Conservation (phyloP, 805 yeast species). For the Starmerella vaccinii region DNA sequence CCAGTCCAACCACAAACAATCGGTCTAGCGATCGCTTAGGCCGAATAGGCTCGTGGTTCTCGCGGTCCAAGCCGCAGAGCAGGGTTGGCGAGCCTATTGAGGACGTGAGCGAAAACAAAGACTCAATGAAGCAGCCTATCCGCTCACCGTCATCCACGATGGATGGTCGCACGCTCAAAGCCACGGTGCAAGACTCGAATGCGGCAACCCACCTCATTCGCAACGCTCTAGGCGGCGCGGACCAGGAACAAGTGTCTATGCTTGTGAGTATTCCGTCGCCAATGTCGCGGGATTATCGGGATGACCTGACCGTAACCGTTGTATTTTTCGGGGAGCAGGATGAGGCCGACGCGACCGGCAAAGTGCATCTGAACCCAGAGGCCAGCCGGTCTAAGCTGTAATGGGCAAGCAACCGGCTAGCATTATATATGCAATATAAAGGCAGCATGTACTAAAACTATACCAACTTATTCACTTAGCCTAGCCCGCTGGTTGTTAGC, state of each 20-base stretch:
- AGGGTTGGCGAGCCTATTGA: slow-evolving; percentile 27
- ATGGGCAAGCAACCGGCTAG: no score
- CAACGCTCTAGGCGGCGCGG: slow-evolving; percentile 86
- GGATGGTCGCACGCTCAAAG: slow-evolving; percentile 17
- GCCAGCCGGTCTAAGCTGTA: slow-evolving; percentile 25
- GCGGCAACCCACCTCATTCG: slow-evolving; percentile 88
- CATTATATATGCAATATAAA: no score
- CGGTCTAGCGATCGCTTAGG: slow-evolving; percentile 11
- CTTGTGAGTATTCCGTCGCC: slow-evolving; percentile 87
- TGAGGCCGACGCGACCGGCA: slow-evolving; percentile 24
- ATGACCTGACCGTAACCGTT: slow-evolving; percentile 91
- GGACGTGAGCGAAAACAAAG: slow-evolving; percentile 38
- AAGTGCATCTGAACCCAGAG: slow-evolving; percentile 27
- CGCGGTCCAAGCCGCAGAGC: slow-evolving; percentile 14
- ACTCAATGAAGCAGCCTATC: slow-evolving; percentile 59
- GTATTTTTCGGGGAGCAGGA: slow-evolving; percentile 65
- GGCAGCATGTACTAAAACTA: no score
- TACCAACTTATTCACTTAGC: no score
- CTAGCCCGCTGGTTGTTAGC: no score
- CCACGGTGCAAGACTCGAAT: slow-evolving; percentile 62
- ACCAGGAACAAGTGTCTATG: slow-evolving; percentile 78
- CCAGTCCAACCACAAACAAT: background rate
- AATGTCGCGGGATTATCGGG: slow-evolving; percentile 81
- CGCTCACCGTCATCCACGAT: slow-evolving; percentile 33
- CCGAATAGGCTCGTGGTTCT: slow-evolving; percentile 18